These are phyloP conservation scores for Neofusicoccum kwambonambiense DNA, from an alignment of 2,329 filamentous ascomycete species.

Conservation along the genomic window DNA sequence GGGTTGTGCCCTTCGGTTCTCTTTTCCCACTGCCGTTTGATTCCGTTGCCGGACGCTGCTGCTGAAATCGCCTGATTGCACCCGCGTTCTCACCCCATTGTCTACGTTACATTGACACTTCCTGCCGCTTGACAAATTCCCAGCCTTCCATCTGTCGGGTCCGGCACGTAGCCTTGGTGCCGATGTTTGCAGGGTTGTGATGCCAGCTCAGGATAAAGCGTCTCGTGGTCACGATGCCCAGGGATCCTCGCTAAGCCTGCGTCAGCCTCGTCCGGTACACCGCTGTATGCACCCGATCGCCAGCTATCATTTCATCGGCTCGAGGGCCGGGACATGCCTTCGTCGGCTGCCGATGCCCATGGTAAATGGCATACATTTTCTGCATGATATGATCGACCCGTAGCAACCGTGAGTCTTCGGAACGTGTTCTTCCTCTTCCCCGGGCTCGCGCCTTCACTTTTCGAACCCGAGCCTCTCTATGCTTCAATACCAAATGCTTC, in stretches of 20 bases:
- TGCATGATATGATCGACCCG: too few species aligned
- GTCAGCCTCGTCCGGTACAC: not conserved
- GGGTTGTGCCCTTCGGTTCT: not conserved
- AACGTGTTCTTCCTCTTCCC: not conserved
- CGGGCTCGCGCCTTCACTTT: not conserved
- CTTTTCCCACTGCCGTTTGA: not conserved
- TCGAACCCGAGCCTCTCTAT: not conserved
- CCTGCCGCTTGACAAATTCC: not conserved
- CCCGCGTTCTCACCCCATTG: not conserved
- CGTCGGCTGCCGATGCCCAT: not conserved
- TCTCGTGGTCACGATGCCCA: not conserved
- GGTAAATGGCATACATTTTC: not conserved
- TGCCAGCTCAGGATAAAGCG: not conserved
- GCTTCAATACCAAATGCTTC: constrained; percentile 86
- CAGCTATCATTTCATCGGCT: not conserved
- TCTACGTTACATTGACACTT: not conserved
- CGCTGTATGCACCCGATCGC: not conserved
- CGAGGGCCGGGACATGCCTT: not conserved
- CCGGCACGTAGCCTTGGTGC: not conserved
- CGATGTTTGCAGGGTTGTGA: not conserved
- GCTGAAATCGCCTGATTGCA: not conserved
- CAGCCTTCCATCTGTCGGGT: not conserved
- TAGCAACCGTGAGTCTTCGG: too few species aligned
- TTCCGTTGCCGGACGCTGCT: not conserved
- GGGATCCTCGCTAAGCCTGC: not conserved